Evolutionary conservation across 2,329 filamentous ascomycete species (phyloP).

Genomic region (Aspergillus melleus): DNA sequence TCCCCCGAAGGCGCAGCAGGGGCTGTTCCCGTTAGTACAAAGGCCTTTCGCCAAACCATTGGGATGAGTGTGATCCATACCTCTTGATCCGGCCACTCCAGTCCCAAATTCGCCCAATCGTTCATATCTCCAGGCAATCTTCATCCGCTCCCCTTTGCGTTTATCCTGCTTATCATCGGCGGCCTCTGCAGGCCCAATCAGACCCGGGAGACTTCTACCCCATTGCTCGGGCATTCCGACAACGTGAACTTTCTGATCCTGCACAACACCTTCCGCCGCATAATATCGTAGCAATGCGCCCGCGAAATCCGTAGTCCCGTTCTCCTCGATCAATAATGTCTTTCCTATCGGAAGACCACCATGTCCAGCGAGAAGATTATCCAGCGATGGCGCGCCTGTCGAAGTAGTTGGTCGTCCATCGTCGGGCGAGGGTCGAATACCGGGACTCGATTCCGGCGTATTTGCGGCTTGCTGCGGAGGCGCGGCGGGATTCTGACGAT

Average conservation of each 20-base stretch:
- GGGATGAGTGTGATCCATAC: conserved; percentile 47
- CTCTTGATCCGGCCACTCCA: conserved; percentile 56
- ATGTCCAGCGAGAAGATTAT: conserved; percentile 82
- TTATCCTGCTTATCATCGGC: conserved; percentile 44
- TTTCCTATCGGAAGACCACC: conserved; percentile 79
- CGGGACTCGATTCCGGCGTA: conserved; percentile 40
- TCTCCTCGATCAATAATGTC: conserved; percentile 79
- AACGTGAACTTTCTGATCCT: conserved; percentile 85
- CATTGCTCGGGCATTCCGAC: conserved; percentile 77
- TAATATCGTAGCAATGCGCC: conserved; percentile 83
- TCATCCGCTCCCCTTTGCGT: conserved; percentile 75
- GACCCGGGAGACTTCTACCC: conserved; percentile 78
- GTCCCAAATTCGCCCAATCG: conserved; percentile 70
- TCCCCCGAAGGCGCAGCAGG: conserved; percentile 27
- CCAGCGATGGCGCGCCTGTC: conserved; percentile 83
- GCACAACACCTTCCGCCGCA: conserved; percentile 87
- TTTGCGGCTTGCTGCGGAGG: conserved; percentile 30
- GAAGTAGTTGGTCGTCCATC: conserved; percentile 88
- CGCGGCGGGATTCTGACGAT: conserved; percentile 30
- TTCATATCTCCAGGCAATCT: conserved; percentile 98
- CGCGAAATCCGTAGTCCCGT: conserved; percentile 90
- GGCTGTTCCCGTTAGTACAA: conserved; percentile 26
- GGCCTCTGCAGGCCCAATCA: conserved; percentile 54
- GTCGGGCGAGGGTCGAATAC: conserved; percentile 79
- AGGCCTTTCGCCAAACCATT: not conserved